Base-by-base conservation (phyloP, 2,329 filamentous ascomycete species). In the Acephala macrosclerotiorum region DNA sequence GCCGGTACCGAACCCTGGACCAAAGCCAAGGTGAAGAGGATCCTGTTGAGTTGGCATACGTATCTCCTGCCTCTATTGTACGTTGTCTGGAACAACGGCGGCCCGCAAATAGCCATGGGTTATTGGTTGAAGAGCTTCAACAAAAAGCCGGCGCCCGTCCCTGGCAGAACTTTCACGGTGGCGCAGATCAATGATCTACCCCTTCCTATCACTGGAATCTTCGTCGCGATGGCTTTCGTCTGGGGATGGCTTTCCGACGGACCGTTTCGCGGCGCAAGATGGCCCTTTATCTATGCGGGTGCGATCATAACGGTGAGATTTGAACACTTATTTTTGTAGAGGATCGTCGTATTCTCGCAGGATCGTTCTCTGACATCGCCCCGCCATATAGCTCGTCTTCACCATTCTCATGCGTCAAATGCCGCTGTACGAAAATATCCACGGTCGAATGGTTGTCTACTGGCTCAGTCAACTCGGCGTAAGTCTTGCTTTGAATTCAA, bases 111-210 rank as follows among this genome's bases (percentile, higher is more conserved):
- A 0, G 79, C 74, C 7, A 80, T 81, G 78, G 79, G 79, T 1
- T 80, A 79, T 67, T 81, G 79, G 78, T 70, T 81, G 42, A 80
- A 81, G 65, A 79, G 76, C 62, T 80, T 80, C 68, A 77, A 79
- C 38, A 66, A 70, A 6, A 72, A 71, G 2, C 76, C 77, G 11
- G 42, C 75, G 36, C 78, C 79, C 3, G 73, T 80, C 0, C 78
- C 78, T 0, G 79, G 79, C 1, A 73, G 63, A 1, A 61, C 68
- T 2, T 80, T 74, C 63, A 72, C 76, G 0, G 66, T 72, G 1
- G 25, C 64, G 3, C 57, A 89, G 1, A 90, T 89, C 11, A 79
- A 80, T 59, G 75, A 77, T 53, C 65, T 76, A 11, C 78, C 78
- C 1, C 66, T 78, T 1, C 66, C 74, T 0, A 76, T 77, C 0